Evolutionary conservation across 1,139 yeast genomes (phyloP).

Genomic region (Yamadazyma oceani): DNA sequence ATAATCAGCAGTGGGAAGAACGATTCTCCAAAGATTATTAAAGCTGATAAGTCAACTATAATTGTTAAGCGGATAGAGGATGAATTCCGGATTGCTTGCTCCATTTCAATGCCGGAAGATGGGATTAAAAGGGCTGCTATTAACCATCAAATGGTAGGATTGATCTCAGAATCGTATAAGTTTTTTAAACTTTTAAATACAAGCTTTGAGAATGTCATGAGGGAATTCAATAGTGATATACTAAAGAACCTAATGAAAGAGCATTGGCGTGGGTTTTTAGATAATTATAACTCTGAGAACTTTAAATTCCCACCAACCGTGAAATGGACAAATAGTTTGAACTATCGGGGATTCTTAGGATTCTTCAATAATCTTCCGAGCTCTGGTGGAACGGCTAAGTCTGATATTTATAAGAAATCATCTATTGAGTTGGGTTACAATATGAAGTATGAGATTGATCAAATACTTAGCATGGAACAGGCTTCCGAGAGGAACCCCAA

Average conservation of each 20-base stretch:
- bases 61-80: conserved; percentile 28
- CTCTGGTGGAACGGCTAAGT: conserved; percentile 1
- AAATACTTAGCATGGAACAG: conserved; percentile 10
- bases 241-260: conserved; percentile 21
- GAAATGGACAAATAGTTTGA: conserved; percentile 40
- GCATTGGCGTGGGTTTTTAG: conserved; percentile 34
- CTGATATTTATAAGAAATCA: conserved; percentile 28
- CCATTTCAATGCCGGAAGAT: conserved; percentile 20
- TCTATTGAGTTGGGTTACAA: conserved; percentile 24
- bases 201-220: conserved; percentile 20
- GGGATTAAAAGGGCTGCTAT: conserved; percentile 23
- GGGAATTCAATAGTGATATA: conserved; percentile 18
- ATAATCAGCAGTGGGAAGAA: not conserved
- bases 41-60: conserved; percentile 27
- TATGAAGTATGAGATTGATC: conserved; percentile 21
- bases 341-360: conserved; percentile 39
- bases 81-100: conserved; percentile 29
- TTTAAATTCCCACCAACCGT: conserved; percentile 25
- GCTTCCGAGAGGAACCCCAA: conserved; percentile 12
- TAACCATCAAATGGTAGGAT: conserved; percentile 26
- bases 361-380: conserved; percentile 19
- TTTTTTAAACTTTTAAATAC: conserved; percentile 31
- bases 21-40: conserved; percentile 22
- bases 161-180: conserved; percentile 24
- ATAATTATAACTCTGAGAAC: conserved; percentile 26